Percentiles rank a stretch among this genome's conserved stretches.
These are phyloP conservation scores for Thielaviopsis musarum DNA, from an alignment of 2,329 filamentous ascomycete species.

Conservation along the genomic window DNA sequence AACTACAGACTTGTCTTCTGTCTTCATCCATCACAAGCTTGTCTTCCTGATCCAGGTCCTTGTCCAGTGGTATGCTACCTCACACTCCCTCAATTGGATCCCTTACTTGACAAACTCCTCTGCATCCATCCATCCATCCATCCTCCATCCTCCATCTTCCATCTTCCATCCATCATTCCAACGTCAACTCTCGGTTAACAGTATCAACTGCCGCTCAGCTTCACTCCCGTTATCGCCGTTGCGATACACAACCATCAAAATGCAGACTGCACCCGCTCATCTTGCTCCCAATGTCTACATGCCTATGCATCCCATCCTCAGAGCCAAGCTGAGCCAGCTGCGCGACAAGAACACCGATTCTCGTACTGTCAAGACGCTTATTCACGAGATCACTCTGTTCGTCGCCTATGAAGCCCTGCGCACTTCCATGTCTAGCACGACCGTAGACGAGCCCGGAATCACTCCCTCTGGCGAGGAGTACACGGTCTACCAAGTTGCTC, in stretches of 20 bases:
- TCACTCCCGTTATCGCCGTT: background rate
- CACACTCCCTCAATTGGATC: too few species aligned
- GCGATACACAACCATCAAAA: background rate
- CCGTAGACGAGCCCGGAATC: slow-evolving; percentile 37
- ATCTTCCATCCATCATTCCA: too few species aligned
- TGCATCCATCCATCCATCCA: too few species aligned
- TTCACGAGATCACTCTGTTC: slow-evolving; percentile 76
- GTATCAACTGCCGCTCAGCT: background rate
- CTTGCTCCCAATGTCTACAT: slow-evolving; percentile 53
- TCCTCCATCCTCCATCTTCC: too few species aligned
- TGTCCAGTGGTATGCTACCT: too few species aligned
- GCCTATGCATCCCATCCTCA: slow-evolving; percentile 71
- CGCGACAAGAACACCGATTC: slow-evolving; percentile 54
- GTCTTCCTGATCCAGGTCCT: too few species aligned
- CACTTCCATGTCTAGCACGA: slow-evolving; percentile 36
- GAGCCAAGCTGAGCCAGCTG: slow-evolving; percentile 78
- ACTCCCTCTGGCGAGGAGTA: background rate
- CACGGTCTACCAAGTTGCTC: background rate
- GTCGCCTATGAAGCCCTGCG: slow-evolving; percentile 69
- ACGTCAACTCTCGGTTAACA: too few species aligned
- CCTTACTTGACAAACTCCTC: too few species aligned
- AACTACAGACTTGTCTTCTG: too few species aligned
- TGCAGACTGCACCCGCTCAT: background rate
- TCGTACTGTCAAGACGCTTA: slow-evolving; percentile 61
- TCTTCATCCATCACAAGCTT: too few species aligned